A percentile compares a stretch with the other conserved stretches of the same genome.
These are phyloP conservation scores for Celoporthe dispersa DNA, from an alignment of 2,329 filamentous ascomycete genomes.

Conservation along the genomic window DNA sequence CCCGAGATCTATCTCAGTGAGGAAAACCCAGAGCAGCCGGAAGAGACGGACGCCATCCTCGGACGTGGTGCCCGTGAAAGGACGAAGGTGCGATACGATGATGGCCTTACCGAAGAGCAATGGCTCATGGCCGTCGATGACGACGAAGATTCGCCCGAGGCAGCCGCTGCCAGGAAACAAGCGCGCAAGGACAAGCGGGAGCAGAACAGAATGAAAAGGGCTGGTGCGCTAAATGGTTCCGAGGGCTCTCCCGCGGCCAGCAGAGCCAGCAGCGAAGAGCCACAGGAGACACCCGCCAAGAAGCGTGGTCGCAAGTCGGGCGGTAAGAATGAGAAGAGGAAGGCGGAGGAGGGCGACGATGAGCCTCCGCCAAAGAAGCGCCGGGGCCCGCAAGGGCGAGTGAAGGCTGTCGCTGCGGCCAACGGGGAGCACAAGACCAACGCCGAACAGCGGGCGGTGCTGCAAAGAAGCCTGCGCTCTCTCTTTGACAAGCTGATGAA, in stretches of 20 bases:
- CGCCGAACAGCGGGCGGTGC: constrained; percentile 70
- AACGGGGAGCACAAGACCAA: constrained; percentile 62
- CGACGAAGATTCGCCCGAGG: constrained; percentile 92
- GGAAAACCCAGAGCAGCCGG: constrained; percentile 75
- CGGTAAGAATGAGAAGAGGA: constrained; percentile 80
- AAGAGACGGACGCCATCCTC: constrained; percentile 72
- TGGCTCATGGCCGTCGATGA: constrained; percentile 98
- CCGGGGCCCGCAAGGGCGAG: constrained; percentile 70
- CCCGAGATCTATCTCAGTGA: constrained; percentile 94
- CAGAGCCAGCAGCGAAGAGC: constrained; percentile 80
- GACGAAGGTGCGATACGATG: constrained; percentile 92
- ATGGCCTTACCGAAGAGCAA: constrained; percentile 97
- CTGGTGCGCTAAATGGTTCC: constrained; percentile 36
- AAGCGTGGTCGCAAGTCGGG: constrained; percentile 84
- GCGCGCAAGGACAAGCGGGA: constrained; percentile 81
- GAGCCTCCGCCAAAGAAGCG: constrained; percentile 81
- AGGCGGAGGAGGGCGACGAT: constrained; percentile 78
- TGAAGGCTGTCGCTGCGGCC: constrained; percentile 58
- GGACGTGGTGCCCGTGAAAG: constrained; percentile 95
- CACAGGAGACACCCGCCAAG: constrained; percentile 70
- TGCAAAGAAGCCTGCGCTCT: constrained; percentile 78
- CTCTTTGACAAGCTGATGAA: constrained; percentile 83
- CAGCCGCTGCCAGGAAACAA: constrained; percentile 87
- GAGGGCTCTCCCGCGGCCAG: constrained; percentile 81
- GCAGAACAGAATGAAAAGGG: constrained; percentile 71